Base-by-base conservation (phyloP, 2,329 filamentous ascomycete genomes). In the Xylaria sp. region DNA sequence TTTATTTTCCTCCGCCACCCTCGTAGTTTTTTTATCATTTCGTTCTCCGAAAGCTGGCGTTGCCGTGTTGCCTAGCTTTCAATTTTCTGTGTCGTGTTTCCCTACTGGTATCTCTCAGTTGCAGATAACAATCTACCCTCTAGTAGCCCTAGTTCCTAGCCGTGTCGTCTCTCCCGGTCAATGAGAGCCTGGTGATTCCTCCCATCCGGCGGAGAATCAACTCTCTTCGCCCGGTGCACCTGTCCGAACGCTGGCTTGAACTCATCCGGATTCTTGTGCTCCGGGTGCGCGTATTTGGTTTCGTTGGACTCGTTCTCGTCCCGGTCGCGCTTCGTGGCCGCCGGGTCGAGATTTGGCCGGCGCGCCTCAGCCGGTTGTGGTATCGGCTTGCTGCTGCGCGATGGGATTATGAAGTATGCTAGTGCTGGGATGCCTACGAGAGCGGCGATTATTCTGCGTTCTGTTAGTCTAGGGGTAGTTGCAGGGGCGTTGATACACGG, bases 191-290 rank as follows among this genome's bases (percentile, higher is more conserved):
- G 51, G 15, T 67, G 67, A 55, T 70, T 53, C 27, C 58, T 57
- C 7, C 46, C 58, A 27, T 70, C 67, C 1, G 66, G 67, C 41
- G 59, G 59, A 2, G 19, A 40, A 27, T 68, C 63, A 1, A 67
- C 65, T 4, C 68, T 49, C 58, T 68, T 68, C 33, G 1, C 10
- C 62, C 60, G 52, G 23, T 70, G 66, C 19, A 53, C 1, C 43
- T 40, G 54, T 1, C 68, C 68, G 49, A 66, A 67, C 40, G 51
- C 33, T 6, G 63, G 52, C 53, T 64, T 65, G 35, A 54, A 66
- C 4, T 61, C 57, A 27, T 66, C 64, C 9, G 66, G 68, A 9
- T 67, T 37, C 35, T 49, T n/a, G 19, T 67, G 46, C 57, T 70
- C 68, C 7, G 64, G 62, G 21, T 69, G 64, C 25, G 31, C 17